Evolutionary conservation across 2,329 filamentous ascomycete genomes (phyloP).

Genomic region (Diplodia mutila): DNA sequence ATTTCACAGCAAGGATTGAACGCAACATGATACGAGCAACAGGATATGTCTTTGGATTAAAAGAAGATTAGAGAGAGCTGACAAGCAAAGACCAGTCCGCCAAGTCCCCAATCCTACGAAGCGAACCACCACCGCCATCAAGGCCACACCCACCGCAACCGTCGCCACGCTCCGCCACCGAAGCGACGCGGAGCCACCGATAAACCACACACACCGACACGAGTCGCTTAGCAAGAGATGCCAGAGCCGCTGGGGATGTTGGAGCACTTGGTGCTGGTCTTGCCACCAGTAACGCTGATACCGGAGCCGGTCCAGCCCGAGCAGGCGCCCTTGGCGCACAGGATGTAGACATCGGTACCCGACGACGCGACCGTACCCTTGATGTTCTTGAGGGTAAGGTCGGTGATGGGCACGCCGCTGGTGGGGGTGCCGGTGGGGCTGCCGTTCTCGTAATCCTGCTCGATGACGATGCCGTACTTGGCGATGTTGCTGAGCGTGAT

Average conservation of each 20-base stretch:
- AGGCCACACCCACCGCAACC: too few species aligned
- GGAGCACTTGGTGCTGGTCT: background rate
- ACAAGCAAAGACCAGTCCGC: too few species aligned
- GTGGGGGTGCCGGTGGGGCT: slow-evolving; percentile 42
- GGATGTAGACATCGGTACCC: slow-evolving; percentile 44
- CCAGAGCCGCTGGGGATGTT: background rate
- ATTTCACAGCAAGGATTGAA: too few species aligned
- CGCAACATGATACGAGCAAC: too few species aligned
- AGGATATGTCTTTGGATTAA: too few species aligned
- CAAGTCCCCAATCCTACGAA: too few species aligned
- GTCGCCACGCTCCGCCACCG: too few species aligned
- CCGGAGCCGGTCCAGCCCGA: slow-evolving; percentile 43
- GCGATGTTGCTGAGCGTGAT: slow-evolving; percentile 44
- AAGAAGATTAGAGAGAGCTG: too few species aligned
- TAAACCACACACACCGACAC: too few species aligned
- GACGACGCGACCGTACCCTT: slow-evolving; percentile 40
- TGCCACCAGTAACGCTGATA: slow-evolving; percentile 41
- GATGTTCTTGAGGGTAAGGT: slow-evolving; percentile 41
- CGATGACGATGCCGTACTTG: slow-evolving; percentile 49
- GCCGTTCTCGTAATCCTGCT: slow-evolving; percentile 52
- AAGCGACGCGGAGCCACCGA: too few species aligned
- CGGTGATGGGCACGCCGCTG: slow-evolving; percentile 45
- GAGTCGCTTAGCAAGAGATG: background rate
- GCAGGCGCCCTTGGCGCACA: slow-evolving; percentile 41
- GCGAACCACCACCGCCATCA: too few species aligned